These are phyloP conservation scores for Cymbopogon citratus DNA, from an alignment of 176 grass and related monocot species.

Conservation along the genomic window DNA sequence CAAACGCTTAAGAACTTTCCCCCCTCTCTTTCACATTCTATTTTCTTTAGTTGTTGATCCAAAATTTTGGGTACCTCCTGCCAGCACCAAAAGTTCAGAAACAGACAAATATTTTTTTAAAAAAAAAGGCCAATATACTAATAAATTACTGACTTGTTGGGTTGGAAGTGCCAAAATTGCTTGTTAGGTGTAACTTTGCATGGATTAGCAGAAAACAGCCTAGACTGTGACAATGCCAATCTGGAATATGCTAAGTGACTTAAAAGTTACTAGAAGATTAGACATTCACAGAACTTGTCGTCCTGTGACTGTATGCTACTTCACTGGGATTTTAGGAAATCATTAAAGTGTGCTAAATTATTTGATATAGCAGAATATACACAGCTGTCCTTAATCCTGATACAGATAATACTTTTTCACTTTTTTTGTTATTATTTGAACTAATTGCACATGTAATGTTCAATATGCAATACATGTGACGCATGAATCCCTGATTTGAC, in stretches of 20 bases:
- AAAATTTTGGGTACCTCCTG: not conserved
- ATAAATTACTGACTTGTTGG: not conserved
- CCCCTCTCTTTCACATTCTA: not conserved
- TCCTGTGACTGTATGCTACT: not conserved
- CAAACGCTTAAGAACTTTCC: not conserved
- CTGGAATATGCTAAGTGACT: not conserved
- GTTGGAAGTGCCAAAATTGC: not conserved
- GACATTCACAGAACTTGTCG: not conserved
- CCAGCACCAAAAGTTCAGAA: not conserved
- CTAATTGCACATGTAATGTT: not conserved
- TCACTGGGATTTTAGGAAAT: not conserved
- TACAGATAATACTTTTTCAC: not conserved
- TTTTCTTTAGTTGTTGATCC: not conserved
- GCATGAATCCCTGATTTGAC: not conserved
- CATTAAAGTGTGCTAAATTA: not conserved
- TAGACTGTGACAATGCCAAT: not conserved
- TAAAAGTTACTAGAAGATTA: not conserved
- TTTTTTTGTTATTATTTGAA: not conserved
- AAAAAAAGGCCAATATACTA: not conserved
- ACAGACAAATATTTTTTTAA: not conserved
- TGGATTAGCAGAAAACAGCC: not conserved
- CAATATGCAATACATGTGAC: not conserved
- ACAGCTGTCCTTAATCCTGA: not conserved
- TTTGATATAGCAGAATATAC: not conserved
- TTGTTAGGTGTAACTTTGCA: not conserved